Conservation (phyloP, 441 rosid genomes). For the Euphorbia schlechtendalii region DNA sequence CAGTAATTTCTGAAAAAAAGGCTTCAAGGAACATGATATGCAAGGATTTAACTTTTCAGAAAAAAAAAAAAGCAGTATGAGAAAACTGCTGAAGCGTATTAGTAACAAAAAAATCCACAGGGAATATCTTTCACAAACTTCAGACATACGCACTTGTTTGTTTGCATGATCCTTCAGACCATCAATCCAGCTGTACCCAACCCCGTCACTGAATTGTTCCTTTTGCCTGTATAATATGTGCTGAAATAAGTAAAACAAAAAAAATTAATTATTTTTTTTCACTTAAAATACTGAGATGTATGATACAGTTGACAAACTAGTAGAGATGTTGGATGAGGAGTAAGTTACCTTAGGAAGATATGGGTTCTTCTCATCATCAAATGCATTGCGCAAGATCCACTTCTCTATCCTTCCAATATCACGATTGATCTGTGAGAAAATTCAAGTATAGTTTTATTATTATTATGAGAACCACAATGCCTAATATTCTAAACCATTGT, state of each 20-base stretch:
- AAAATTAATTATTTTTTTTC: neutral
- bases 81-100: neutral
- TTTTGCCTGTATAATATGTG: conserved; percentile 90
- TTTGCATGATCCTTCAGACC: conserved; percentile 84
- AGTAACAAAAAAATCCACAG: conserved; percentile 7
- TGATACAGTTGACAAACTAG: neutral
- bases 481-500: too few species aligned
- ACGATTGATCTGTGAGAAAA: conserved; percentile 45
- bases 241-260: conserved; percentile 30
- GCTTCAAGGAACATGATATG: neutral
- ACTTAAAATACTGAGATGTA: neutral
- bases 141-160: conserved; percentile 39
- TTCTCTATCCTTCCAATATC: conserved; percentile 81
- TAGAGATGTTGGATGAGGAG: conserved; percentile 8
- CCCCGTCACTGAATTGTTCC: conserved; percentile 98
- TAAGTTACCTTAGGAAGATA: conserved; percentile 62
- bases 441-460: too few species aligned
- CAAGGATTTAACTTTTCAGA: neutral
- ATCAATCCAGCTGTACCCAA: conserved; percentile 97
- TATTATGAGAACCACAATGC: too few species aligned
- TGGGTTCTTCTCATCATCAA: conserved; percentile 65
- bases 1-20: neutral
- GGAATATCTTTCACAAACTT: too few species aligned
- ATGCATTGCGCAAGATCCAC: conserved; percentile 74
- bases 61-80: neutral